Evolutionary conservation across 2,329 filamentous ascomycete genomes (phyloP).

Genomic region (Dissoconium aciculare): DNA sequence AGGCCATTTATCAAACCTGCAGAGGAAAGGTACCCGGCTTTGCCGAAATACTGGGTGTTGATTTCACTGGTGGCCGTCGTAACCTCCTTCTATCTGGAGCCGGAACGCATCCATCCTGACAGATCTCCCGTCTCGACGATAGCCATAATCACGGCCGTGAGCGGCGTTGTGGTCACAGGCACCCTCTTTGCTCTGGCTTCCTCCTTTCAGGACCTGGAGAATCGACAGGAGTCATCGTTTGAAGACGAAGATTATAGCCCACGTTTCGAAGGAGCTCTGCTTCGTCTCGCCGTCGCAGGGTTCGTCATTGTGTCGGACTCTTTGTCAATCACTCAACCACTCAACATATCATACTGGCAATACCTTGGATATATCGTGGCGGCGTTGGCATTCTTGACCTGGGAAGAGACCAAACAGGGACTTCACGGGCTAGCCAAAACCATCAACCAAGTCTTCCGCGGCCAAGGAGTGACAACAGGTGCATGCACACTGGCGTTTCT

Average conservation of each 20-base stretch:
- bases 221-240: too few relatives aligned
- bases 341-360: constrained; percentile 2
- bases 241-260: too few relatives aligned
- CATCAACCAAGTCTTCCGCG: too few relatives aligned
- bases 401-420: too few relatives aligned
- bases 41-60: too few relatives aligned
- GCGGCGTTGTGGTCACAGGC: too few relatives aligned
- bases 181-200: too few relatives aligned
- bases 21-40: too few relatives aligned
- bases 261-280: constrained; percentile 1
- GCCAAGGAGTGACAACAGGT: too few relatives aligned
- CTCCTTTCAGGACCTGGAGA: too few relatives aligned
- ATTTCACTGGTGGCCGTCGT: neutral
- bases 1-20: too few relatives aligned
- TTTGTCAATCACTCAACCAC: neutral
- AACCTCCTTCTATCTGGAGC: neutral
- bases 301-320: constrained; percentile 1
- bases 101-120: constrained; percentile 1
- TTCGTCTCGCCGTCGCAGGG: constrained; percentile 1
- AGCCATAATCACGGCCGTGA: neutral
- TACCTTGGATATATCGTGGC: constrained; percentile 1
- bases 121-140: neutral
- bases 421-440: too few relatives aligned
- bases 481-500: neutral
- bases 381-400: neutral